These are phyloP conservation scores for Dothistroma pini DNA, from an alignment of 2,329 filamentous ascomycete genomes.

Conservation along the genomic window DNA sequence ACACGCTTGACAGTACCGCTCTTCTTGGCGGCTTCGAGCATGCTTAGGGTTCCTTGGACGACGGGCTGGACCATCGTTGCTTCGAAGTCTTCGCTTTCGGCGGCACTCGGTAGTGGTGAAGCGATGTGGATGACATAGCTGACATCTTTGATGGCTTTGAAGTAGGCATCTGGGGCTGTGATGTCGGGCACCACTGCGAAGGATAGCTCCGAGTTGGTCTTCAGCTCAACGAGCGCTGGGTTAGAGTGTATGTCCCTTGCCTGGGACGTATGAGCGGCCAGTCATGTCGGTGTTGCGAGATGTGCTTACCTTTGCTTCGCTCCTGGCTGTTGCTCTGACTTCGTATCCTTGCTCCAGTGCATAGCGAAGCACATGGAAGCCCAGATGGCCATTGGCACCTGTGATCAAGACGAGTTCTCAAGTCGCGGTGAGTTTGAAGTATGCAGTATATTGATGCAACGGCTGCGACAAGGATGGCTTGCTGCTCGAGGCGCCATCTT, in stretches of 20 bases:
- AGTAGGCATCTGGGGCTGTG: conserved; percentile 21
- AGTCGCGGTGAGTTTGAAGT: conserved; percentile 5
- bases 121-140: conserved; percentile 11
- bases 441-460: too few species aligned
- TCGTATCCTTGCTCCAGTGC: conserved; percentile 37
- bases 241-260: neutral
- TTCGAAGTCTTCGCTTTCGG: neutral
- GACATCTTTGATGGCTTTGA: conserved; percentile 2
- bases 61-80: conserved; percentile 21
- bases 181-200: conserved; percentile 22
- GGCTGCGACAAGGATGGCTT: too few species aligned
- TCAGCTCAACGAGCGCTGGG: neutral
- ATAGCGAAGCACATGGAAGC: conserved; percentile 34
- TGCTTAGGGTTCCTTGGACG: conserved; percentile 37
- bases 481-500: too few species aligned
- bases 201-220: neutral
- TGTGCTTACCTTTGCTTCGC: conserved; percentile 27
- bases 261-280: conserved; percentile 11
- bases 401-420: conserved; percentile 35
- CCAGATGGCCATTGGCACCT: conserved; percentile 40
- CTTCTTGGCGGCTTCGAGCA: conserved; percentile 40
- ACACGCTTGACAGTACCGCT: conserved; percentile 37
- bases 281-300: neutral
- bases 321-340: conserved; percentile 39
- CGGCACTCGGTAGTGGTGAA: neutral